Conservation (phyloP, 176 grass and related monocot species). For the Bonia amplexicaulis region DNA sequence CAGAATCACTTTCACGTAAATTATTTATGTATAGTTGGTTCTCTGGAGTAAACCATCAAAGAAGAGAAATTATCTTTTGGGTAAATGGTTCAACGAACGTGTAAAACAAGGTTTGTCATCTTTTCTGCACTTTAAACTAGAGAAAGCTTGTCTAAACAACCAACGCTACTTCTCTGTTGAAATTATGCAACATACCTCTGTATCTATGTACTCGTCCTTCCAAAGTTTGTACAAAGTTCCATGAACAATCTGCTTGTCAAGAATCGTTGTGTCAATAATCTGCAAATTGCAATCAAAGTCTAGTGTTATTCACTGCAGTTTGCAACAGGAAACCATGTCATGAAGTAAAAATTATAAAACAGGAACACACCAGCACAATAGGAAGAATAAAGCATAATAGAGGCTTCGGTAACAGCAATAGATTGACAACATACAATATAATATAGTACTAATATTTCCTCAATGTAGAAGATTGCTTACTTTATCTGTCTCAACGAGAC, state of each 20-base stretch:
- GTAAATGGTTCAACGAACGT: neutral
- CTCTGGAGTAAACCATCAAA: conserved; percentile 8
- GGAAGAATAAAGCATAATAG: too few species aligned
- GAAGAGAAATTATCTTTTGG: neutral
- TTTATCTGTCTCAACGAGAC: too few species aligned
- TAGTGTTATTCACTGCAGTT: conserved; percentile 12
- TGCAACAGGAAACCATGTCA: conserved; percentile 6
- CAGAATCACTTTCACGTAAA: neutral
- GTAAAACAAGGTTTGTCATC: neutral
- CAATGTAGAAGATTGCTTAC: too few species aligned
- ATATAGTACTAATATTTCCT: too few species aligned
- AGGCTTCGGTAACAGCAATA: too few species aligned
- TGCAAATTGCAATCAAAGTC: conserved; percentile 36
- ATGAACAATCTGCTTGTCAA: conserved; percentile 72
- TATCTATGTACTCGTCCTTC: conserved; percentile 68
- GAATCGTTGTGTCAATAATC: conserved; percentile 71
- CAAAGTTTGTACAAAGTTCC: conserved; percentile 74
- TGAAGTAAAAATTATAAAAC: conserved; percentile 23
- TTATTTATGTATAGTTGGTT: neutral
- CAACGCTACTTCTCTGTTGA: neutral
- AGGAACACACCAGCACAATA: neutral
- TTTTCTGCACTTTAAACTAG: neutral
- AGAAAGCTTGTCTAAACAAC: neutral
- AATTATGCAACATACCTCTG: conserved; percentile 36
- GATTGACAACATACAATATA: too few species aligned